Percentiles rank a stretch among this genome's conserved stretches.
Evolutionary conservation across 2,329 filamentous ascomycete genomes (phyloP).

Genomic region (Fusarium subtropicale): DNA sequence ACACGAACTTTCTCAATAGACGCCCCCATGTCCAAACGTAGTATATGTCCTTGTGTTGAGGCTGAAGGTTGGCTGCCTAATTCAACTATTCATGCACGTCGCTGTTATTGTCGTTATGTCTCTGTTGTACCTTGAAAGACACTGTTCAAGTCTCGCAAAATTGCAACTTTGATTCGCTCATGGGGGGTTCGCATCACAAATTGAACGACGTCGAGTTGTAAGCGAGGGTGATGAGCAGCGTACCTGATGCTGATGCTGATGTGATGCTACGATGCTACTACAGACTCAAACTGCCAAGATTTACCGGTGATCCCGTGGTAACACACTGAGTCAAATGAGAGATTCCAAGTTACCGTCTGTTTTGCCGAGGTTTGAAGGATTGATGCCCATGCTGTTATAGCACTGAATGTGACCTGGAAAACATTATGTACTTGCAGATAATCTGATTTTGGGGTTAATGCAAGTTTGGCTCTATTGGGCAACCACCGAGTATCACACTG

Average conservation of each 20-base stretch:
- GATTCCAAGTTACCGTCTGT: not conserved
- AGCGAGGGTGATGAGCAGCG: slow-evolving; percentile 24
- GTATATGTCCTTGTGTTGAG: slow-evolving; percentile 12
- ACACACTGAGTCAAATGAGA: slow-evolving; percentile 2
- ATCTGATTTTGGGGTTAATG: not conserved
- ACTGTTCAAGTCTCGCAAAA: slow-evolving; percentile 24
- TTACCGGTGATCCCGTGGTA: slow-evolving; percentile 9
- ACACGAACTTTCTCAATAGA: slow-evolving; percentile 14
- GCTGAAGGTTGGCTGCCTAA: slow-evolving; percentile 24
- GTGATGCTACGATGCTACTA: slow-evolving; percentile 20
- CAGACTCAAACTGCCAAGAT: not conserved
- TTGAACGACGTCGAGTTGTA: slow-evolving; percentile 10
- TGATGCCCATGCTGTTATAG: not conserved
- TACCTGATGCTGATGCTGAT: slow-evolving; percentile 21
- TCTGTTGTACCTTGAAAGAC: slow-evolving; percentile 29
- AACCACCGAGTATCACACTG: not conserved
- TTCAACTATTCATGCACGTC: slow-evolving; percentile 36
- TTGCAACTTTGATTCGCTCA: slow-evolving; percentile 9
- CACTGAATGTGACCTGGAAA: not conserved
- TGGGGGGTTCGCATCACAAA: slow-evolving; percentile 19
- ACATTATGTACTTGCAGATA: not conserved
- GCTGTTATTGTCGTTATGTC: slow-evolving; percentile 15
- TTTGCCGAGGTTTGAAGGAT: not conserved
- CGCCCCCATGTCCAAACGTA: slow-evolving; percentile 14
- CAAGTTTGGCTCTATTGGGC: not conserved